A percentile compares a stretch with the other conserved stretches of the same genome.
Evolutionary conservation across 108 stramenopile species (phyloP).

Genomic region (Heterococcus sp.): DNA sequence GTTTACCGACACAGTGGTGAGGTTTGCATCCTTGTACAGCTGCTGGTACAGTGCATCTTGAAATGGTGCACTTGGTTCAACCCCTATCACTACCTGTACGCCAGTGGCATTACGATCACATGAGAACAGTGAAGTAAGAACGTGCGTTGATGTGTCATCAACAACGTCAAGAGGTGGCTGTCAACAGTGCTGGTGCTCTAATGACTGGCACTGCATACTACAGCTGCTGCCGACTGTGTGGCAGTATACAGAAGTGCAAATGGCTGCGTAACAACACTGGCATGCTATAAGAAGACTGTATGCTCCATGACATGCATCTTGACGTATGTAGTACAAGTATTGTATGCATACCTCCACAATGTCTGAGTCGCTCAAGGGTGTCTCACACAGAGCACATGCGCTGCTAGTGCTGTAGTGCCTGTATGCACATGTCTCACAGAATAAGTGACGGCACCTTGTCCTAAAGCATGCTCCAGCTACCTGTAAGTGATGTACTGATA

Average conservation of each 20-base stretch:
- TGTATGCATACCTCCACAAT: constrained; percentile 1
- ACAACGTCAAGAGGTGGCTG: neutral
- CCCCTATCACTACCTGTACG: constrained; percentile 3
- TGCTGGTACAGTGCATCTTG: constrained; percentile 3
- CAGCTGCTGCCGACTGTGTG: neutral
- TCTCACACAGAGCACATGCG: constrained; percentile 28
- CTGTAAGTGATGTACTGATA: neutral
- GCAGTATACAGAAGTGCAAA: no score
- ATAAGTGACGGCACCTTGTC: constrained; percentile 29
- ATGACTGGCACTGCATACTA: no score
- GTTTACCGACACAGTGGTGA: neutral
- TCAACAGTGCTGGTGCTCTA: no score
- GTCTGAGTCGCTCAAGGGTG: constrained; percentile 13
- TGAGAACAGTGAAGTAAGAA: no score
- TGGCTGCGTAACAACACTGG: no score
- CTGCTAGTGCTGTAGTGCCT: constrained; percentile 29
- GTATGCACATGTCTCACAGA: constrained; percentile 44
- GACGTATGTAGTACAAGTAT: neutral
- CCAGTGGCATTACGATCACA: neutral
- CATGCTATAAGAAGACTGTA: neutral
- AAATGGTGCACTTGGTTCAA: constrained; percentile 7
- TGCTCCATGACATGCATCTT: neutral
- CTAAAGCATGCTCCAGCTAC: constrained; percentile 17
- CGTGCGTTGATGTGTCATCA: no score
- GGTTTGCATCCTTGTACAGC: constrained; percentile 18